Evolutionary conservation across 2,329 filamentous ascomycete species (phyloP).

Genomic region (Atkinsonella texensis): DNA sequence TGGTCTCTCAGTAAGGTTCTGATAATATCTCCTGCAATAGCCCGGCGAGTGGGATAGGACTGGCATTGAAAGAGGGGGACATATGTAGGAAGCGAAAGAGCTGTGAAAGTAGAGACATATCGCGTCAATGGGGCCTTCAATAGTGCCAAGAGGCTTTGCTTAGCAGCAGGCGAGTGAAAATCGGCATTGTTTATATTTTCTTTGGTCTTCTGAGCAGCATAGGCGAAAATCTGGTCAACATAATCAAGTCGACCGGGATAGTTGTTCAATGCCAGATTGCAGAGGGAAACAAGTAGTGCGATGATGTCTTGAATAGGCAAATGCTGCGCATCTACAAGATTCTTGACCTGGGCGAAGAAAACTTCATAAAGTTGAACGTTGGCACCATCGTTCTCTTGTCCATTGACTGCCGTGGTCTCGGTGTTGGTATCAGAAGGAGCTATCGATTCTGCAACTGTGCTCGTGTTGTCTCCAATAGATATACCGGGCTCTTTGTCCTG

Average conservation of each 20-base stretch:
- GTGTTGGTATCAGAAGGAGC: conserved; percentile 33
- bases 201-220: conserved; percentile 72
- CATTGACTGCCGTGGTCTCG: conserved; percentile 36
- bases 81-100: conserved; percentile 81
- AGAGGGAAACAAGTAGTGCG: conserved; percentile 82
- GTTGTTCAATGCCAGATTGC: conserved; percentile 89
- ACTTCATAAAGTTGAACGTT: conserved; percentile 90
- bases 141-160: conserved; percentile 79
- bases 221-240: conserved; percentile 85
- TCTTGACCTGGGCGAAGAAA: conserved; percentile 92
- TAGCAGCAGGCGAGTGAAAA: conserved; percentile 74
- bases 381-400: conserved; percentile 33
- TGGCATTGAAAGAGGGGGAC: conserved; percentile 83
- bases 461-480: conserved; percentile 18
- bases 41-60: conserved; percentile 81
- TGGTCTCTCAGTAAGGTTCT: conserved; percentile 72
- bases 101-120: conserved; percentile 93
- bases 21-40: conserved; percentile 81
- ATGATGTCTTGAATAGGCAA: conserved; percentile 92
- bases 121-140: conserved; percentile 83
- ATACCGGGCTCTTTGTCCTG: conserved; percentile 8
- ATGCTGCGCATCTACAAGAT: conserved; percentile 80
- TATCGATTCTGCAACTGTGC: conserved; percentile 19
- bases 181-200: conserved; percentile 94
- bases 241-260: conserved; percentile 90